Evolutionary conservation across 345 rosid genomes (phyloP).

Genomic region (Sonneratia caseolaris): DNA sequence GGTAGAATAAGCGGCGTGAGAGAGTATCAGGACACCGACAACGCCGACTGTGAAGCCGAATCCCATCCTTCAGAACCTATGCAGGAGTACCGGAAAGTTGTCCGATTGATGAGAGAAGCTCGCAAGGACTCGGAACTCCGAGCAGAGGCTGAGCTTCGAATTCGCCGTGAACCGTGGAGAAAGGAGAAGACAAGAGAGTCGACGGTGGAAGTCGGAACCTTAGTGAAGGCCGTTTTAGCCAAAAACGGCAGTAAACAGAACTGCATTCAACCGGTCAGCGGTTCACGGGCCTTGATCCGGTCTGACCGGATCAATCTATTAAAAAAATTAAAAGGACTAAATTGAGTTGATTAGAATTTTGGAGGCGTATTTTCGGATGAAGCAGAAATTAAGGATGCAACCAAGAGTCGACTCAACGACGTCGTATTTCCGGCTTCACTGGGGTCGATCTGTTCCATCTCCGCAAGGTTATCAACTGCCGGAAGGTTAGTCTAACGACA

Average conservation of each 20-base stretch:
- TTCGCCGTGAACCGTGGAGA: background rate
- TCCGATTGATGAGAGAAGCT: background rate
- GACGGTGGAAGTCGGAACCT: too few species aligned
- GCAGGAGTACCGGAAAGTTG: background rate
- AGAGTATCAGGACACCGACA: constrained; percentile 52
- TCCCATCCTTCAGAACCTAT: constrained; percentile 30
- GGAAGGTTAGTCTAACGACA: background rate
- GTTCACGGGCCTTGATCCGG: background rate
- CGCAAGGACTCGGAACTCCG: background rate
- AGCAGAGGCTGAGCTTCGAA: background rate
- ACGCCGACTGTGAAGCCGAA: constrained; percentile 55
- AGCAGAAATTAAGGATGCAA: too few species aligned
- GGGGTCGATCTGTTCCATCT: constrained; percentile 11
- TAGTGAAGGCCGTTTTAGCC: too few species aligned
- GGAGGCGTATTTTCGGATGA: too few species aligned
- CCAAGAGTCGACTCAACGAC: too few species aligned
- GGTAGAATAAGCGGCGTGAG: constrained; percentile 87
- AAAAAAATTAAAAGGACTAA: too few species aligned
- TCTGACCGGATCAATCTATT: background rate
- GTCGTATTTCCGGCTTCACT: too few species aligned
- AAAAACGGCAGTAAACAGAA: background rate
- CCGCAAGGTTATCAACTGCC: constrained; percentile 19
- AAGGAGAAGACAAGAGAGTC: background rate
- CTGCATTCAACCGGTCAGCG: background rate
- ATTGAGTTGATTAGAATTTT: background rate